Evolutionary conservation across 192 early-diverging fungal species (phyloP), one percentile per base, ranked within the genome.

Genomic region (Endogone sp.): DNA sequence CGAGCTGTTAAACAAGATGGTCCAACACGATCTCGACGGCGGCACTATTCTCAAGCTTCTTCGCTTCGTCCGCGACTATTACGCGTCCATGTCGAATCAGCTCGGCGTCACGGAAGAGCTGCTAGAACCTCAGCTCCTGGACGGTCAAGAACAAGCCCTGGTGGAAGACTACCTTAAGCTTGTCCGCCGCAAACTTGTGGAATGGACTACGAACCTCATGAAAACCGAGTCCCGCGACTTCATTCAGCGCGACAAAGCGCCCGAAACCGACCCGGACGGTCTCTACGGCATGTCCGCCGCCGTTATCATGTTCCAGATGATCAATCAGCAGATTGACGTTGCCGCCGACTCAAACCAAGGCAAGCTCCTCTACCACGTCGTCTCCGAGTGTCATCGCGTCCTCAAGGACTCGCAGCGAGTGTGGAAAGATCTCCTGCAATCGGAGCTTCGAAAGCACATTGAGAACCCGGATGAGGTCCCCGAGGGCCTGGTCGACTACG

Each of bases 321-420:
- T 99, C 62, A 97, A 97, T 75, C 95, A 99, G 82, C 96, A 99
- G 79, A 86, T 99, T 22, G 93, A 95, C 67, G 76, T 99, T 25
- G 95, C 94, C 0, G 83, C 84, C 16, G 85, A 89, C 37, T 90
- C 94, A 2, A 91, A 91, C 37, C 88, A 94, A n/a, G 94, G 91
- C n/a, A 92, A 90, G 64, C 81, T 99, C 31, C 82, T 98, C 28
- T 93, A 87, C 75, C 90, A 98, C 71, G 92, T 99, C 6, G 78
- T 94, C 8, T 76, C 81, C 71, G 83, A 91, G 74, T 98, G 94
- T 77, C 80, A 85, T 63, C 84, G 85, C 62, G 84, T 94, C 49
- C 88, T 99, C 67, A 90, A 91, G 74, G 89, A 91, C 63, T 91
- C 91, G 26, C 91, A 95, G 71, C 81, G 84, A 66, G 85, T 89